These are phyloP conservation scores for Verticillium longisporum DNA, from an alignment of 2,329 filamentous ascomycete species.

Conservation along the genomic window DNA sequence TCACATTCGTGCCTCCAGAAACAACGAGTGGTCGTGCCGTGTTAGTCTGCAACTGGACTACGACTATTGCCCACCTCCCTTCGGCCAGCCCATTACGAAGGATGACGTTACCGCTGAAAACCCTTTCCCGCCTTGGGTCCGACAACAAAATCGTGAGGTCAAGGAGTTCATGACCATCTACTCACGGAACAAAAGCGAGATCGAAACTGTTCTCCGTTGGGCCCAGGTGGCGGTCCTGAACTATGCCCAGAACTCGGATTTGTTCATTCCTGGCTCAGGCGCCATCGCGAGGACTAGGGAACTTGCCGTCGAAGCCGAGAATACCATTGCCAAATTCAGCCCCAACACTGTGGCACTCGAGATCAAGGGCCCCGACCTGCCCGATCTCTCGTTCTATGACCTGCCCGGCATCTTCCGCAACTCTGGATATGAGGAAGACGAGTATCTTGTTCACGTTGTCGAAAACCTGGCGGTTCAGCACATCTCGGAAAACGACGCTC, in stretches of 20 bases:
- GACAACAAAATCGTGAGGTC: conserved; percentile 34
- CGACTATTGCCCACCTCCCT: conserved; percentile 36
- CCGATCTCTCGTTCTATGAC: conserved; percentile 77
- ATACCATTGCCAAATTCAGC: conserved; percentile 61
- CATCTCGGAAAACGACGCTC: conserved; percentile 59
- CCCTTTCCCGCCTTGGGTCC: conserved; percentile 60
- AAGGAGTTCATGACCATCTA: conserved; percentile 58
- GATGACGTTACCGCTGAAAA: conserved; percentile 40
- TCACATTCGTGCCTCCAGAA: conserved; percentile 63
- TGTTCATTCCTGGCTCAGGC: conserved; percentile 47
- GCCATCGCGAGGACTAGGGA: conserved; percentile 27
- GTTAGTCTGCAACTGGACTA: conserved; percentile 64
- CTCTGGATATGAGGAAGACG: conserved; percentile 54
- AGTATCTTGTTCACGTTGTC: conserved; percentile 66
- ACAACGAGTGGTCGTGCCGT: conserved; percentile 58
- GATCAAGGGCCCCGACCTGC: conserved; percentile 64
- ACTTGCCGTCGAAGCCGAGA: conserved; percentile 27
- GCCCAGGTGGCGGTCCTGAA: conserved; percentile 76
- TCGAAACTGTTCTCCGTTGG: conserved; percentile 63
- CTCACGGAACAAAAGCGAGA: conserved; percentile 42
- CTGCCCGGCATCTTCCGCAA: conserved; percentile 76
- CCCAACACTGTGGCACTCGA: conserved; percentile 75
- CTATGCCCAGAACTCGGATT: conserved; percentile 43
- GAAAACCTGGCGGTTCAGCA: conserved; percentile 65
- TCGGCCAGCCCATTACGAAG: conserved; percentile 30